Evolutionary conservation across 2,329 filamentous ascomycete genomes (phyloP).

Genomic region (Plenodomus biglobosus): DNA sequence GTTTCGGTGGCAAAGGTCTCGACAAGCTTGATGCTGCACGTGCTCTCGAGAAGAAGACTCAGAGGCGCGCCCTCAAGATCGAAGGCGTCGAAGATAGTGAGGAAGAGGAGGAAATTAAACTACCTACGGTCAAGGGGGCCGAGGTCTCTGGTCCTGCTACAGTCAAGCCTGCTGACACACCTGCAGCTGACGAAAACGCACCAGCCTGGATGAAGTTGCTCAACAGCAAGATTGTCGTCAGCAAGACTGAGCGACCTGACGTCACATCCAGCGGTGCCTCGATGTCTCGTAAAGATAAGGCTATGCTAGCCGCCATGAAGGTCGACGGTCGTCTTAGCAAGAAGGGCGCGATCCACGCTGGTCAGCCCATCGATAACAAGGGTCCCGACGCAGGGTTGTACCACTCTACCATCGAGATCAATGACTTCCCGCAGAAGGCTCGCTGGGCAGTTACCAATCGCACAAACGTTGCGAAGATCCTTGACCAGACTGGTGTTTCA

Average conservation of each 20-base stretch:
- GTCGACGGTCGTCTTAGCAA: conserved; percentile 90
- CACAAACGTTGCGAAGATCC: conserved; percentile 96
- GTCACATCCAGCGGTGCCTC: conserved; percentile 59
- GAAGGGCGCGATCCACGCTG: conserved; percentile 83
- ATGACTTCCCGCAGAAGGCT: conserved; percentile 98
- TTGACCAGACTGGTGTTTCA: conserved; percentile 90
- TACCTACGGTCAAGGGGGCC: conserved; percentile 62
- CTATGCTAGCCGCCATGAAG: conserved; percentile 83
- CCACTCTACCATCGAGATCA: conserved; percentile 97
- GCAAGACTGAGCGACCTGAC: conserved; percentile 63
- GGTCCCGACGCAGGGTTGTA: conserved; percentile 95
- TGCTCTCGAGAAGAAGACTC: conserved; percentile 80
- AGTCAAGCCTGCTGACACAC: conserved; percentile 32
- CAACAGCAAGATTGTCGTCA: conserved; percentile 71
- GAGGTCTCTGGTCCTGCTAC: conserved; percentile 36
- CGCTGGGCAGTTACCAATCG: conserved; percentile 98
- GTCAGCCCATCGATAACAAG: conserved; percentile 97
- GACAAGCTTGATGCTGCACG: conserved; percentile 90
- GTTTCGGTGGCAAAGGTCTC: conserved; percentile 93
- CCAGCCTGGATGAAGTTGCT: conserved; percentile 47
- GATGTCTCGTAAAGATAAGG: conserved; percentile 67
- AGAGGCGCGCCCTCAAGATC: conserved; percentile 75
- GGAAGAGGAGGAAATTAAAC: conserved; percentile 72
- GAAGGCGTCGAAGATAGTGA: conserved; percentile 88
- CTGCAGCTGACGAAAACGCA: conserved; percentile 24